Base-by-base conservation (phyloP, 139 green algal genomes). In the Parachlorella kessleri region DNA sequence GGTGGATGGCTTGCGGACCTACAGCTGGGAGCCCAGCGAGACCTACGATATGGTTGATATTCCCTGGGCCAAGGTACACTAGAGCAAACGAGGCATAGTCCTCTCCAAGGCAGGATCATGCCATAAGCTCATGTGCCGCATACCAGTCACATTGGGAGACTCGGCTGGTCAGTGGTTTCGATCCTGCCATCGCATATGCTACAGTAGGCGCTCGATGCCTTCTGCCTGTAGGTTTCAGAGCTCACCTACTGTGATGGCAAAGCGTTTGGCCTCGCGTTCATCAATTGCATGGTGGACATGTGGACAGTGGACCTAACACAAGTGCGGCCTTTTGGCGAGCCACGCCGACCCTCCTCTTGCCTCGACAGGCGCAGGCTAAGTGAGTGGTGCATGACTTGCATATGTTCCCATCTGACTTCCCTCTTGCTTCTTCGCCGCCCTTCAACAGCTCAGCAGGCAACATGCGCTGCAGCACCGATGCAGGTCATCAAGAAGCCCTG, bases 11-110 rank as follows among this genome's bases (percentile, higher is more conserved):
- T 64, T 80, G 65, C 75, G 75, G 59, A 73, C 75, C 64, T 80
- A 67, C 75, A 80, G 59, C 23, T 66, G 59, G 6, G 75, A 80
- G 33, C 75, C 75, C 3, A 65, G 70, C 59, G 6, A 38, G 65
- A 65, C 35, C n/a, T 33, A 55, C 18, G 75, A 80, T 42, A 55
- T 41, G 8, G 75, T 66, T 6, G 75, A 73, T 32, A 23, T 66
- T 65, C 75, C 24, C 8, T 73, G 75, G 75, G 18, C 10, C 40
- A 40, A 80, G 75, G 75, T 80, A n/a, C n/a, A n/a, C n/a, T n/a
- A n/a, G n/a, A n/a, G n/a, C n/a, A n/a, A n/a, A n/a, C n/a, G n/a
- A n/a, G n/a, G n/a, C n/a, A n/a, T n/a, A n/a, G n/a, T n/a, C n/a
- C n/a, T n/a, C n/a, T n/a, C n/a, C n/a, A n/a, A n/a, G n/a, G n/a